Percentiles rank a stretch among this genome's conserved stretches.
Evolutionary conservation across 208 protist genomes (phyloP).

Genomic region (Leishmania lainsoni): DNA sequence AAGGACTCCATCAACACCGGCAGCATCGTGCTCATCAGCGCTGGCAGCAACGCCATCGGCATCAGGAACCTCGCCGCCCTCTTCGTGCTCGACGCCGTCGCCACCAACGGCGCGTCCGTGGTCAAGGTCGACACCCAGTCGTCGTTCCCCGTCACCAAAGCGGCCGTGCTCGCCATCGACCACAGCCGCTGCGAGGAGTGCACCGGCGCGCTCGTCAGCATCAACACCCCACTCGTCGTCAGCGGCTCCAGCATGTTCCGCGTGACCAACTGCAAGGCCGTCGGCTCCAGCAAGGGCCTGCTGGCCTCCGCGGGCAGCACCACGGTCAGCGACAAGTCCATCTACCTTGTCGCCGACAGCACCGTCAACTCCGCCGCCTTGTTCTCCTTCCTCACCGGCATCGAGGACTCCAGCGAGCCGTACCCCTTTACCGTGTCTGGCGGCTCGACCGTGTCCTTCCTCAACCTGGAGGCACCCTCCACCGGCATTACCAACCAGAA

Average conservation of each 20-base stretch:
- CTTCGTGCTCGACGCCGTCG: constrained; percentile 23
- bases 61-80: constrained; percentile 9
- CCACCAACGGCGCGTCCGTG: constrained; percentile 17
- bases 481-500: background rate
- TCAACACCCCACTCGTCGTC: constrained; percentile 7
- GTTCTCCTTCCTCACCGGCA: constrained; percentile 11
- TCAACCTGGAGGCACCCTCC: background rate
- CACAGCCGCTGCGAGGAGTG: constrained; percentile 14
- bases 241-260: constrained; percentile 22
- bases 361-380: background rate
- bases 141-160: constrained; percentile 14
- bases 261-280: background rate
- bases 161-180: constrained; percentile 14
- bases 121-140: constrained; percentile 5
- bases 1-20: constrained; percentile 2
- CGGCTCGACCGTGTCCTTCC: constrained; percentile 7
- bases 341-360: constrained; percentile 17
- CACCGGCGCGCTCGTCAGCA: constrained; percentile 11
- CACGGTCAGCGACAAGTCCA: constrained; percentile 3
- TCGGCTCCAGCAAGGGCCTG: background rate
- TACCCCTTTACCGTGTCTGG: constrained; percentile 9
- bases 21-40: constrained; percentile 10
- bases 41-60: constrained; percentile 11
- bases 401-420: background rate
- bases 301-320: constrained; percentile 11